Evolutionary conservation across 805 yeast genomes (phyloP).

Genomic region (Alloascoidea hylecoeti): DNA sequence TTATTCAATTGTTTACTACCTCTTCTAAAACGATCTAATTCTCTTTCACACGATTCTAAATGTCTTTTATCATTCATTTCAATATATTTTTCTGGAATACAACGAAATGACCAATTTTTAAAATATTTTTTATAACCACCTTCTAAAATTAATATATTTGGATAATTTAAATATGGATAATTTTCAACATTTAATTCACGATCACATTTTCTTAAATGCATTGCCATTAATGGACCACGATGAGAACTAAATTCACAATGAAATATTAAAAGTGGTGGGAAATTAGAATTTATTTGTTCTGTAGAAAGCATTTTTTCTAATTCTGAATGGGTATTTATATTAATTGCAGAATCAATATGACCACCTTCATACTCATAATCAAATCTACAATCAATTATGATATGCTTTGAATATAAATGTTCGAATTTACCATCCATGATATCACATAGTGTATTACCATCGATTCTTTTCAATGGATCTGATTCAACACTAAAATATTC

Average conservation of each 20-base stretch:
- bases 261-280: slow-evolving; percentile 49
- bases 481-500: slow-evolving; percentile 29
- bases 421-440: slow-evolving; percentile 41
- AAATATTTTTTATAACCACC: too few relatives aligned
- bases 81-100: too few relatives aligned
- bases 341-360: slow-evolving; percentile 74
- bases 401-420: slow-evolving; percentile 36
- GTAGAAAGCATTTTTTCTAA: slow-evolving; percentile 42
- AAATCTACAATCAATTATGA: slow-evolving; percentile 80
- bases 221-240: slow-evolving; percentile 91
- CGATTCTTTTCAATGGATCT: slow-evolving; percentile 62
- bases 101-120: too few relatives aligned
- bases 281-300: too few relatives aligned
- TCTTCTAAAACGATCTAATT: too few relatives aligned
- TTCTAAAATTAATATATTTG: too few relatives aligned
- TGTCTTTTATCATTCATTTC: too few relatives aligned
- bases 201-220: too few relatives aligned
- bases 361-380: slow-evolving; percentile 90
- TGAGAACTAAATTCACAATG: slow-evolving; percentile 92
- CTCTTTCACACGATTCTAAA: too few relatives aligned
- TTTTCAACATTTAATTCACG: too few relatives aligned
- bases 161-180: too few relatives aligned
- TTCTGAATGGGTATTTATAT: slow-evolving; percentile 56
- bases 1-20: too few relatives aligned
- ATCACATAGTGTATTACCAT: slow-evolving; percentile 38